Base-by-base conservation (phyloP, 2,329 filamentous ascomycete species). In the Xylaria multiplex region DNA sequence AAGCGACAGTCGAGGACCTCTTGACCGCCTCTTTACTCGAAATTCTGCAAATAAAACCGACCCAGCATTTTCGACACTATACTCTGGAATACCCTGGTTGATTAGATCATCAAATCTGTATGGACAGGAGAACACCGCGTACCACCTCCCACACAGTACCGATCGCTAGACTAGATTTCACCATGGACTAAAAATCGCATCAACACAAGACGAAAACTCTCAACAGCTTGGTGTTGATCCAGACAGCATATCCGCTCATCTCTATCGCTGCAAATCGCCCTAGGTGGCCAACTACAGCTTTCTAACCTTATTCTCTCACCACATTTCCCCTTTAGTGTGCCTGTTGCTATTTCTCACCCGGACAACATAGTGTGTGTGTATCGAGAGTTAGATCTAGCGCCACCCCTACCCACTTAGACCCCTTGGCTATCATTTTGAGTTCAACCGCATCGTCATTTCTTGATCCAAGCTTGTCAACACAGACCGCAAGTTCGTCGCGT, bases 11-110 rank as follows among this genome's bases (percentile, higher is more conserved):
- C 43, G 30, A 57, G 19, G 16, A 48, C 19, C 42, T 58, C 66
- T 66, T 72, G 72, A 75, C 73, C 73, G 73, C 73, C 64, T 74
- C 69, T 75, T 74, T 64, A 54, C 69, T 52, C 69, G 68, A 69
- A 65, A 68, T 67, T 69, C 63, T 65, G 59, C 56, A 57, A 64
- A 64, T 66, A 64, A 69, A 70, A 52, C 56, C 52, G 30, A 53
- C 50, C 55, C 40, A 40, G 37, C 63, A 60, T 66, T 66, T 59
- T 27, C 59, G 24, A 58, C 64, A 66, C 52, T 58, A 22, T 58
- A 54, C 50, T 58, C 48, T 49, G 46, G 40, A 60, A 55, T 56
- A 46, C 56, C 57, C 55, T 22, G 42, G n/a, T 48, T 46, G 9
- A 40, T 37, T 40, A 40, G 54, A 43, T 8, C 40, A 49, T 58